A percentile compares a stretch with the other conserved stretches of the same genome.
Evolutionary conservation across 768 basidiomycete species (phyloP).

Genomic region (Ramaria sp.): DNA sequence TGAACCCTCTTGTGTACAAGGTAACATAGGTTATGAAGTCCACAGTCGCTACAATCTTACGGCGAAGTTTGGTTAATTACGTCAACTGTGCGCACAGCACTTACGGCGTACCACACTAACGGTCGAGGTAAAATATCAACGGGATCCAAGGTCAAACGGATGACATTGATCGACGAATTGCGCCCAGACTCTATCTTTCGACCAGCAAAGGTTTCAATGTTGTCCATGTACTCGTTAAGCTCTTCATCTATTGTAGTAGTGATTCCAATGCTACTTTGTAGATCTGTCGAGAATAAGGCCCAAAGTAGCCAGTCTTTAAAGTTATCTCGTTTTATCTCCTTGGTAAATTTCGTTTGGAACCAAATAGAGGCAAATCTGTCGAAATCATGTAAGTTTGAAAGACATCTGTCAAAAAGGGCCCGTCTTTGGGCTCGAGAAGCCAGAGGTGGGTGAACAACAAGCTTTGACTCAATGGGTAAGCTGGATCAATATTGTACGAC

Average conservation of each 20-base stretch:
- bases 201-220: slow-evolving; percentile 31
- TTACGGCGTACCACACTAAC: slow-evolving; percentile 51
- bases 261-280: slow-evolving; percentile 24
- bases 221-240: slow-evolving; percentile 33
- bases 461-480: slow-evolving; percentile 13
- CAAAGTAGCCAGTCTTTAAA: slow-evolving; percentile 53
- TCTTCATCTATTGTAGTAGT: slow-evolving; percentile 30
- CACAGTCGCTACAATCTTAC: slow-evolving; percentile 40
- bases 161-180: slow-evolving; percentile 27
- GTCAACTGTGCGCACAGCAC: slow-evolving; percentile 15
- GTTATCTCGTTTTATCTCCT: slow-evolving; percentile 33
- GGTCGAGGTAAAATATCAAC: slow-evolving; percentile 47
- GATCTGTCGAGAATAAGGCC: slow-evolving; percentile 42
- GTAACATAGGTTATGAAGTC: slow-evolving; percentile 34
- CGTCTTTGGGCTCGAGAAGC: slow-evolving; percentile 31
- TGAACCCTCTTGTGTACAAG: slow-evolving; percentile 36
- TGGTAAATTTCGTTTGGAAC: slow-evolving; percentile 30
- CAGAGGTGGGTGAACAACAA: slow-evolving; percentile 24
- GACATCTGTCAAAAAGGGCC: slow-evolving; percentile 39
- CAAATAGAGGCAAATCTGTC: slow-evolving; percentile 29
- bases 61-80: background rate
- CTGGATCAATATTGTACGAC: background rate
- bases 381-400: slow-evolving; percentile 16
- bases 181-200: slow-evolving; percentile 30
- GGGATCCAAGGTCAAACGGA: slow-evolving; percentile 45